Evolutionary conservation across 2,329 filamentous ascomycete species (phyloP).

Genomic region (Pseudogymnoascus sp.): DNA sequence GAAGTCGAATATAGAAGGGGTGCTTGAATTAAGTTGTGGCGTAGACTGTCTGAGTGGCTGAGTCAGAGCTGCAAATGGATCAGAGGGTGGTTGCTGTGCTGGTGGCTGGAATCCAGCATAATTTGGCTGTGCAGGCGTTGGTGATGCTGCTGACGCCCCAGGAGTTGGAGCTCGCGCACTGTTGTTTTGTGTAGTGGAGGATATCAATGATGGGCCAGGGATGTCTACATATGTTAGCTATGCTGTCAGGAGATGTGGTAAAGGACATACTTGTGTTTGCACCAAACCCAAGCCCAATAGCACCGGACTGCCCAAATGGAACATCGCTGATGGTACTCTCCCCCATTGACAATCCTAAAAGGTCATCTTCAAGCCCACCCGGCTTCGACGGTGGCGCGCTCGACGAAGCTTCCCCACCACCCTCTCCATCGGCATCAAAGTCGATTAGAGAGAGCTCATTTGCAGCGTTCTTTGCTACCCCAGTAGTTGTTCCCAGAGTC

Average conservation of each 20-base stretch:
- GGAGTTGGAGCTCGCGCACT: conserved; percentile 45
- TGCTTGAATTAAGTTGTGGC: conserved; percentile 44
- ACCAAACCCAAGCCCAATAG: conserved; percentile 74
- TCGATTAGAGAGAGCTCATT: conserved; percentile 90
- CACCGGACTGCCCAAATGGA: conserved; percentile 62
- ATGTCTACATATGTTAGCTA: conserved; percentile 41
- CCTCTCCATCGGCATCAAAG: conserved; percentile 59
- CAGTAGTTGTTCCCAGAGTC: conserved; percentile 60
- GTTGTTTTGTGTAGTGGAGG: conserved; percentile 54
- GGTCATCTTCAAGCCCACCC: conserved; percentile 75
- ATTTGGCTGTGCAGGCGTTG: conserved; percentile 22
- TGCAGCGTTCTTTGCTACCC: conserved; percentile 55
- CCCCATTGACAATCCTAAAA: conserved; percentile 78
- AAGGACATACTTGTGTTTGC: conserved; percentile 56
- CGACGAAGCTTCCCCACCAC: conserved; percentile 45
- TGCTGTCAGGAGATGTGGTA: neutral
- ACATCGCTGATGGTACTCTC: conserved; percentile 27
- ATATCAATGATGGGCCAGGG: conserved; percentile 54
- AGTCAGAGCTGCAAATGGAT: conserved; percentile 46
- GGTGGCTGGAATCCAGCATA: conserved; percentile 44
- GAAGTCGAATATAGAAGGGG: conserved; percentile 36
- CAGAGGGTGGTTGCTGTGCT: conserved; percentile 41
- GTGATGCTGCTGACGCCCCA: conserved; percentile 25
- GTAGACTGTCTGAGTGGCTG: conserved; percentile 36
- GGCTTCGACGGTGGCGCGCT: conserved; percentile 39